Evolutionary conservation across 1,284 basidiomycete genomes (phyloP), one percentile per base, ranked within the genome.

Genomic region (Exobasidium rhododendri): DNA sequence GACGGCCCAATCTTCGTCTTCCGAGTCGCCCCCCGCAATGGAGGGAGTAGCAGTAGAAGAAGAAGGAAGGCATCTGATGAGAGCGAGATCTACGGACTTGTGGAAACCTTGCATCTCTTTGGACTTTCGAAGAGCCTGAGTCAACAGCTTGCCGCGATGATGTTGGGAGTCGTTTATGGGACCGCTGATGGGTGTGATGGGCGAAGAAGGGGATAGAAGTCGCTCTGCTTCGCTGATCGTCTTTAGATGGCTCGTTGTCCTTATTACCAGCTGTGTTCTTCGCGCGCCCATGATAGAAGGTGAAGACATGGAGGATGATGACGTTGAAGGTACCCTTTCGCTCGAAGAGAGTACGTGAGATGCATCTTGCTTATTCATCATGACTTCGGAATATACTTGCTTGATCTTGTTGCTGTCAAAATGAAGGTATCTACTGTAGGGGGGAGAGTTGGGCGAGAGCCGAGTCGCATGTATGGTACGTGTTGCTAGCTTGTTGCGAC

Each of bases 1-100:
- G 28, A 26, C n/a, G 14, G 47, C 47, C 47, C 47, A 50, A 50
- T 50, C 47, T 24, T 50, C 47, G 26, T 50, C 47, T 3, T 50
- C 47, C 4, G 22, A n/a, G 24, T 6, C 35, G 17, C 17, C 35
- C 7, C 17, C 35, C 35, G 17, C 35, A 40, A 7, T 40, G 35
- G 7, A 10, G 35, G 35, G 35, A 40, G 35, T 40, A 40, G 35
- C 7, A 17, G 17, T 17, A 10, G 17, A 17, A 40, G 35, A 7
- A 40, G 35, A 17, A 10, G n/a, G 35, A 40, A 40, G 35, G 35
- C 10, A 40, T 40, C 35, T 7, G 35, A 10, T 7, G 35, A 10
- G 17, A 40, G 35, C 17, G 17, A 40, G 35, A 40, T 40, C 35
- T 40, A 17, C 35, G 7, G 35, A 17, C 17, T 40, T 40, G 17